Evolutionary conservation across 139 green algal species (phyloP), one percentile per base, ranked within the genome.

Genomic region (Chlorella sorokiniana): DNA sequence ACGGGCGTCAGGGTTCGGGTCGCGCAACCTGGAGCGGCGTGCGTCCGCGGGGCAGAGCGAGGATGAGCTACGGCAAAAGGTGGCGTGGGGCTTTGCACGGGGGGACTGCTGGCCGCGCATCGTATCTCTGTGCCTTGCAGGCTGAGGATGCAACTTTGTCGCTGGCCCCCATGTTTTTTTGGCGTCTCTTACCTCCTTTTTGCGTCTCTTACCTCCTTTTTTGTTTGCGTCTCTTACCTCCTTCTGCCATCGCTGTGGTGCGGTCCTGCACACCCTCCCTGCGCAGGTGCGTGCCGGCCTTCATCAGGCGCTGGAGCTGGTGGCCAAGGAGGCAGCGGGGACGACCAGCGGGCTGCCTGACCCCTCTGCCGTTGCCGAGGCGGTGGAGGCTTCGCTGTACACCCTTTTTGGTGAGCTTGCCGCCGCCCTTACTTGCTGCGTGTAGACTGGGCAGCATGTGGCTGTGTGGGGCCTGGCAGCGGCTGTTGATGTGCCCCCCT

Each of bases 311-410:
- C 69, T 79, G n/a, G 79, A 84, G 41, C 40, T 84, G 22, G 79
- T 72, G 40, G 54, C 41, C 3, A 56, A 40, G n/a, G 78, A 83
- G 44, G 31, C 65, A 29, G 61, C n/a, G 1, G 75, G 41, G 25
- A 23, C 37, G 54, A 48, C n/a, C 3, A n/a, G 40, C 20, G n/a
- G 31, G 78, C 65, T 59, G 76, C 35, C 54, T 8, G 31, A 54
- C 5, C 78, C 69, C 23, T 20, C n/a, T 9, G 48, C 40, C 20
- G 69, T 84, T n/a, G 79, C 80, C 3, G 70, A 69, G 44, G 68
- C 68, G 2, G 70, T 87, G 44, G 83, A 87, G 48, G 63, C 31
- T 2, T 71, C 83, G 29, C 72, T 87, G 51, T 61, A 51, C 51
- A 38, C 45, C 38, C n/a, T 45, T 1, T 70, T 42, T 33, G 83